These are phyloP conservation scores for Suillus americanus DNA, from an alignment of 768 basidiomycete species.

Conservation along the genomic window DNA sequence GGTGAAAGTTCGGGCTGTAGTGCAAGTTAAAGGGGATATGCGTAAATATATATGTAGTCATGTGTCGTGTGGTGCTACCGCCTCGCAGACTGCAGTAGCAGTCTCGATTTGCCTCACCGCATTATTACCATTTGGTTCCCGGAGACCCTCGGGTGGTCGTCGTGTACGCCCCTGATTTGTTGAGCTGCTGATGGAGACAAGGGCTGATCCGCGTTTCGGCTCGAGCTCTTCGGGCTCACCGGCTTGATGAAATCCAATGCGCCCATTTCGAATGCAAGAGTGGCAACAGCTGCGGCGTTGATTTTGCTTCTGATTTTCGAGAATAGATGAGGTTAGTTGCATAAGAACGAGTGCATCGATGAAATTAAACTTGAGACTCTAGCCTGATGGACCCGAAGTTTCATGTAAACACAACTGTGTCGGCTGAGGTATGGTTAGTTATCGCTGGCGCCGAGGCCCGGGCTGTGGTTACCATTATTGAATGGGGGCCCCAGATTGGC, in stretches of 20 bases:
- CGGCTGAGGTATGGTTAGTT: neutral
- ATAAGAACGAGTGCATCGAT: constrained; percentile 40
- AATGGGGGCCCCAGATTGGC: neutral
- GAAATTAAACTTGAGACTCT: no score
- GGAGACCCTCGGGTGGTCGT: neutral
- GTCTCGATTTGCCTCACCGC: constrained; percentile 46
- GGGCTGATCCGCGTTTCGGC: constrained; percentile 33
- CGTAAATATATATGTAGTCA: no score
- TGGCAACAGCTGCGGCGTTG: constrained; percentile 38
- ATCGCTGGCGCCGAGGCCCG: constrained; percentile 11
- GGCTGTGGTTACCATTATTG: constrained; percentile 5
- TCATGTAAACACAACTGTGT: constrained; percentile 36
- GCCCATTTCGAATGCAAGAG: constrained; percentile 56
- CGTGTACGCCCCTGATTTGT: constrained; percentile 18
- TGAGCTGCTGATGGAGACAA: constrained; percentile 24
- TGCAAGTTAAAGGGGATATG: neutral
- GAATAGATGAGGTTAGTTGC: constrained; percentile 44
- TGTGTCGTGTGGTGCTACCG: constrained; percentile 37
- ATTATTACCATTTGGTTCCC: constrained; percentile 6
- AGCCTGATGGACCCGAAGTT: constrained; percentile 32
- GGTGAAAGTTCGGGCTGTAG: constrained; percentile 20
- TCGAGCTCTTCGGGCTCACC: constrained; percentile 41
- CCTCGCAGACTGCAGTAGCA: no score
- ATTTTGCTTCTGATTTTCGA: constrained; percentile 45
- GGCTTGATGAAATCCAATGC: constrained; percentile 55